These are phyloP conservation scores for Cyclotella choctawhatcheeana DNA, from an alignment of 108 stramenopile genomes.

Conservation along the genomic window DNA sequence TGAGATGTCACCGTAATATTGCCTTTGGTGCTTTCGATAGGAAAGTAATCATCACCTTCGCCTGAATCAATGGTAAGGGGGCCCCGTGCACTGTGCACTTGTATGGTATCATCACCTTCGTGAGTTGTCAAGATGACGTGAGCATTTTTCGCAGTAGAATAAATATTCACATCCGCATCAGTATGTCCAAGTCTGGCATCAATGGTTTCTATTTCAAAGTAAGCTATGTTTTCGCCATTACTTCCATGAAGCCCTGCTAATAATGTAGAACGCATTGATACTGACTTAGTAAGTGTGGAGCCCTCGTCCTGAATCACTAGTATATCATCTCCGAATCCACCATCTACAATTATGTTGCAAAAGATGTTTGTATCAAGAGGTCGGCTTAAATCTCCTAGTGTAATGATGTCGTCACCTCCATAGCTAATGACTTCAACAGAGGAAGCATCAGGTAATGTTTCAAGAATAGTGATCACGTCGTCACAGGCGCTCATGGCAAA, in stretches of 20 bases:
- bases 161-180: neutral
- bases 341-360: slow-evolving; percentile 1
- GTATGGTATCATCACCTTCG: no score
- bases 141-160: neutral
- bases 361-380: neutral
- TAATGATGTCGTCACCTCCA: neutral
- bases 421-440: neutral
- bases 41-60: neutral
- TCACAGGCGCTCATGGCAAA: neutral
- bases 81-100: no score
- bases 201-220: neutral
- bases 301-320: neutral
- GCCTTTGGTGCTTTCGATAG: no score
- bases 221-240: neutral
- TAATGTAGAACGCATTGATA: neutral
- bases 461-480: neutral
- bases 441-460: neutral
- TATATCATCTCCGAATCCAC: neutral
- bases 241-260: neutral
- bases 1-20: no score
- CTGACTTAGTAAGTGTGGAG: neutral
- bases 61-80: neutral
- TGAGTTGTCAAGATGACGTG: neutral
- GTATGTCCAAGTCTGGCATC: neutral
- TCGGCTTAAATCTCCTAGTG: neutral